A percentile compares a stretch with the other conserved stretches of the same genome.
Evolutionary conservation across 495 filamentous ascomycete species (phyloP).

Genomic region (Annulohypoxylon nitens): DNA sequence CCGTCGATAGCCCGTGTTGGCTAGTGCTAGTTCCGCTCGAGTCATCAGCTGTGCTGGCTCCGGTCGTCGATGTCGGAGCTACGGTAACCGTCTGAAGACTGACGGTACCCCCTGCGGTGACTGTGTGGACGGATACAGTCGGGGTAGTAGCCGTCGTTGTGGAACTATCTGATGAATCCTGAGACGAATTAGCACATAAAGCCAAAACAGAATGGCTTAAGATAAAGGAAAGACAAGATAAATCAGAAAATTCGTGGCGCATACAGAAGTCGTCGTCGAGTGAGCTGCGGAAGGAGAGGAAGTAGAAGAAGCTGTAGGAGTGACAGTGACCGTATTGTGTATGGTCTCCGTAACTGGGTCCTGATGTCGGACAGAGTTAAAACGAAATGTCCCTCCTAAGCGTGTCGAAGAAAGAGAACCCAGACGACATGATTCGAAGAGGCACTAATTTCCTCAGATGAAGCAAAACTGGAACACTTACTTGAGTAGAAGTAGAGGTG

Average conservation of each 20-base stretch:
- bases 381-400: slow-evolving; percentile 38
- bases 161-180: slow-evolving; percentile 19
- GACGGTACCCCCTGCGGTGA: slow-evolving; percentile 59
- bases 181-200: slow-evolving; percentile 23
- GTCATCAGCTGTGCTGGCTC: slow-evolving; percentile 29
- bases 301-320: slow-evolving; percentile 29
- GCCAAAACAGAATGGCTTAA: not conserved
- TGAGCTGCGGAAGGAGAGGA: not conserved
- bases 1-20: slow-evolving; percentile 50
- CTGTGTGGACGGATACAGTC: slow-evolving; percentile 53
- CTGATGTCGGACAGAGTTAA: slow-evolving; percentile 51
- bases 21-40: slow-evolving; percentile 23
- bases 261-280: slow-evolving; percentile 53
- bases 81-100: slow-evolving; percentile 56
- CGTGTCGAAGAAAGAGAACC: slow-evolving; percentile 35
- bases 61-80: slow-evolving; percentile 38
- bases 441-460: slow-evolving; percentile 35
- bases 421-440: slow-evolving; percentile 44
- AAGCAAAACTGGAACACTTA: slow-evolving; percentile 48
- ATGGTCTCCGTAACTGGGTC: slow-evolving; percentile 54
- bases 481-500: slow-evolving; percentile 37
- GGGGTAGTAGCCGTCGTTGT: slow-evolving; percentile 28
- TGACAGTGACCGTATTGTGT: slow-evolving; percentile 49
- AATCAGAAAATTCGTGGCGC: slow-evolving; percentile 41
- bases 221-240: slow-evolving; percentile 30